Evolutionary conservation across 1,284 basidiomycete genomes (phyloP), one percentile per base, ranked within the genome.

Genomic region (Moesziomyces parantarcticus): DNA sequence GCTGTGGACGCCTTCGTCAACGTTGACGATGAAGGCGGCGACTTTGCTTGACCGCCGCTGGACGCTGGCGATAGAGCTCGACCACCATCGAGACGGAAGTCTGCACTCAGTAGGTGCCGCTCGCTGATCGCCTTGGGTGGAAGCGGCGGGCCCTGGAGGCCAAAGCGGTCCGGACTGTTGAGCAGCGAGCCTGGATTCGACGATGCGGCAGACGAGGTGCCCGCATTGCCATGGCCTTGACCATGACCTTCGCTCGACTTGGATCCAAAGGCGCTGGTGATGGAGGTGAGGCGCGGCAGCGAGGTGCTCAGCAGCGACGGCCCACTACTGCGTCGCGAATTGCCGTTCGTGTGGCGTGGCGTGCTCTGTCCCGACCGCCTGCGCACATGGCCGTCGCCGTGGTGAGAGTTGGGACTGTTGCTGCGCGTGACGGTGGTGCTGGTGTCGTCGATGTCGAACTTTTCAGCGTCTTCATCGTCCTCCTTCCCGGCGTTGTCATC

Each of bases 401-500:
- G 14, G n/a, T 39, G 68, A 50, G 49, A 43, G 56, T 48, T 64
- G 13, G 76, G 72, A 41, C 65, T 74, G 55, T 65, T 69, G 51
- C 66, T 59, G n/a, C 78, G 54, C 4, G 72, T 75, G 20, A 66
- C 58, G 3, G 73, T 66, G 7, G 77, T 73, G 58, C 70, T 74
- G 18, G 75, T 76, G 41, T 82, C 81, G 47, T 82, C 79, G 21
- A 83, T 83, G 46, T 83, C 81, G 43, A 76, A 83, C 36, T 78
- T 71, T 18, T 83, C 79, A 5, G 64, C 60, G 26, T 74, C 63
- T 25, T 75, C 76, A 1, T 78, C 73, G 13, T 72, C 74, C 7
- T 75, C 72, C 3, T 60, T 66, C 11, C 60, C 56, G 5, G 58
- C 65, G 9, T 68, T 66, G 34, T 44, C 57, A 8, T 44, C 57